A percentile compares a stretch with the other conserved stretches of the same genome.
These are phyloP conservation scores for Monilinia fructicola DNA, from an alignment of 2,329 filamentous ascomycete species.

Conservation along the genomic window DNA sequence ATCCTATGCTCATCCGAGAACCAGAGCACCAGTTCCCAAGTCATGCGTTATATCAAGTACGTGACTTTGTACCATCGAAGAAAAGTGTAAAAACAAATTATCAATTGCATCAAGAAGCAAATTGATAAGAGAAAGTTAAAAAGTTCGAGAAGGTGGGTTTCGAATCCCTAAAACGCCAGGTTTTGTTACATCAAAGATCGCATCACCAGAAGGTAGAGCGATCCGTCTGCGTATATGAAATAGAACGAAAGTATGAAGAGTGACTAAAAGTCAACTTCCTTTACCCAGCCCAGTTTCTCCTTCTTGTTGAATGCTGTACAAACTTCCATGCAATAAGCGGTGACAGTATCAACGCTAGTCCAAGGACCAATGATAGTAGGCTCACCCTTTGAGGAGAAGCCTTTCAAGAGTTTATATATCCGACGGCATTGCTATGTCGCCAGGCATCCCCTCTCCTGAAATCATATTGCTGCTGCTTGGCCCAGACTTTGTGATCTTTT, in stretches of 20 bases:
- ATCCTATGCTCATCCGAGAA: background rate
- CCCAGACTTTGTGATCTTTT: slow-evolving; percentile 12
- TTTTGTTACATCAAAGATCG: background rate
- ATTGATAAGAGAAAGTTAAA: slow-evolving; percentile 6
- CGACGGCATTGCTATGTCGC: slow-evolving; percentile 10
- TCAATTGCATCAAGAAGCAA: background rate
- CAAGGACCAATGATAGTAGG: slow-evolving; percentile 16
- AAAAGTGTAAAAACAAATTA: slow-evolving; percentile 13
- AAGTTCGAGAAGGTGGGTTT: background rate
- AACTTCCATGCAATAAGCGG: slow-evolving; percentile 21
- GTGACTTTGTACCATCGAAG: slow-evolving; percentile 1
- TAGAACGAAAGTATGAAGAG: background rate
- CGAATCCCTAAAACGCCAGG: background rate
- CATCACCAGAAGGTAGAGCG: background rate
- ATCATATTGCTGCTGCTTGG: slow-evolving; percentile 4
- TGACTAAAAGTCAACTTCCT: slow-evolving; percentile 23
- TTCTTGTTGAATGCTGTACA: slow-evolving; percentile 21
- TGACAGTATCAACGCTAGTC: slow-evolving; percentile 18
- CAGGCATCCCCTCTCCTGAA: slow-evolving; percentile 14
- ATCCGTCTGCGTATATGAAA: background rate
- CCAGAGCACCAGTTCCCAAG: background rate
- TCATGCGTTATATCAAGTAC: background rate
- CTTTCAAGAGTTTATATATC: slow-evolving; percentile 6
- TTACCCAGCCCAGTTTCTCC: slow-evolving; percentile 23
- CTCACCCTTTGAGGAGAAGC: background rate